phyloP scores from a whole-genome alignment of 306 rosid species.

The Coriaria nepalensis region DNA sequence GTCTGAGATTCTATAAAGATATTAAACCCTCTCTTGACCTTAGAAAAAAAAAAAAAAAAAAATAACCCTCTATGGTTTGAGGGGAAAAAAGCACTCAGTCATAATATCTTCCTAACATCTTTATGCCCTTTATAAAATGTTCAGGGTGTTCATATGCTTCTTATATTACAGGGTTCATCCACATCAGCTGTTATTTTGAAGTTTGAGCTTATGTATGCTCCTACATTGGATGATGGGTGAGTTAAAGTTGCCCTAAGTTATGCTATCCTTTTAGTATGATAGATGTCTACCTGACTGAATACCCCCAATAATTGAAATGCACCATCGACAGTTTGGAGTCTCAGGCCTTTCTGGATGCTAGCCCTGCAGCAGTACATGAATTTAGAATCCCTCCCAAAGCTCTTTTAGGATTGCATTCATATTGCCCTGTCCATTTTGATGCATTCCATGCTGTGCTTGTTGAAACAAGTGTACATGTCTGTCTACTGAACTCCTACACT shows the following conservation, averaged over 20 bases:
- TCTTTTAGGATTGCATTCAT: slow-evolving; percentile 74
- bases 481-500: slow-evolving; percentile 38
- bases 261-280: slow-evolving; percentile 12
- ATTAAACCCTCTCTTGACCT: no score
- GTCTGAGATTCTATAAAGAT: no score
- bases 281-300: no score
- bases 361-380: slow-evolving; percentile 68
- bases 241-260: slow-evolving; percentile 14
- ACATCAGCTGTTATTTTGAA: slow-evolving; percentile 63
- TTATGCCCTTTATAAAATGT: neutral
- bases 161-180: slow-evolving; percentile 50
- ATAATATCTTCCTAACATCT: neutral
- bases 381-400: slow-evolving; percentile 78
- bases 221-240: slow-evolving; percentile 51
- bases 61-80: no score
- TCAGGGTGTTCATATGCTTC: slow-evolving; percentile 14
- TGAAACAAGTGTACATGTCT: slow-evolving; percentile 66
- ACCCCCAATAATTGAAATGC: slow-evolving; percentile 20
- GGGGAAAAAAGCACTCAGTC: no score
- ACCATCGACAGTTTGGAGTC: slow-evolving; percentile 40
- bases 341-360: slow-evolving; percentile 35
- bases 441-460: slow-evolving; percentile 66
- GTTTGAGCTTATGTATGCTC: slow-evolving; percentile 84
- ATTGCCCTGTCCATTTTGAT: slow-evolving; percentile 80
- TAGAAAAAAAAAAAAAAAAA: no score